These are phyloP conservation scores for Heterobasidion annosum DNA, from an alignment of 1,284 basidiomycete species.

Conservation along the genomic window DNA sequence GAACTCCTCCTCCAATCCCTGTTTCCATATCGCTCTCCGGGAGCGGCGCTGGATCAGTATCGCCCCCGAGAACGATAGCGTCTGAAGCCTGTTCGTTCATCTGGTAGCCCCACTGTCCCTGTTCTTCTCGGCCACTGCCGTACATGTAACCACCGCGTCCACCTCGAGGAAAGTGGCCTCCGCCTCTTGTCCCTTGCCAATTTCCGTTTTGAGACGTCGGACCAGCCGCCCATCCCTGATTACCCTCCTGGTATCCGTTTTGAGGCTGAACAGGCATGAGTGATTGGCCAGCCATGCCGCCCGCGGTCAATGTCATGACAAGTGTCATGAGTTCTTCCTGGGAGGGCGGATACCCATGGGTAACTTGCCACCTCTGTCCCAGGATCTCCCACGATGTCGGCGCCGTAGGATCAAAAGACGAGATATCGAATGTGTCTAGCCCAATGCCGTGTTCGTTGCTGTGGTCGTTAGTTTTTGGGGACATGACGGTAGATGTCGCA, in stretches of 20 bases:
- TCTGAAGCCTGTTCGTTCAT: constrained; percentile 14
- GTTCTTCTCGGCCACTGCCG: constrained; percentile 25
- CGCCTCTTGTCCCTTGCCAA: constrained; percentile 20
- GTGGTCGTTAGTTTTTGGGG: neutral
- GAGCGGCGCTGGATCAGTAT: constrained; percentile 3
- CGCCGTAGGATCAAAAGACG: constrained; percentile 60
- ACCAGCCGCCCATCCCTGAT: constrained; percentile 7
- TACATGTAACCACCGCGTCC: constrained; percentile 22
- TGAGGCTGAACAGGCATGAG: neutral
- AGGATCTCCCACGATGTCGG: constrained; percentile 67
- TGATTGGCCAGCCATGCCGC: constrained; percentile 4
- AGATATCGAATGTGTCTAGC: constrained; percentile 58
- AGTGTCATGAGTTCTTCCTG: constrained; percentile 69
- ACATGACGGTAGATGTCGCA: neutral
- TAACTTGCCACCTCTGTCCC: constrained; percentile 62
- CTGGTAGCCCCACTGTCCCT: constrained; percentile 25
- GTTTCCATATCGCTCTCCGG: constrained; percentile 7
- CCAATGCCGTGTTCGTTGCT: constrained; percentile 25
- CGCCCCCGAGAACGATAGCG: constrained; percentile 47
- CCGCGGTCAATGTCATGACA: constrained; percentile 31
- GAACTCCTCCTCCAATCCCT: constrained; percentile 15
- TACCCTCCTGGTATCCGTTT: constrained; percentile 6
- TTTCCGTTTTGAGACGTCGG: constrained; percentile 3
- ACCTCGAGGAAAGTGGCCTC: constrained; percentile 15
- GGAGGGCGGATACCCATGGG: constrained; percentile 55